Percentiles rank a stretch among this genome's conserved stretches.
Evolutionary conservation across 2,329 filamentous ascomycete species (phyloP).

Genomic region (Diplodia corticola): DNA sequence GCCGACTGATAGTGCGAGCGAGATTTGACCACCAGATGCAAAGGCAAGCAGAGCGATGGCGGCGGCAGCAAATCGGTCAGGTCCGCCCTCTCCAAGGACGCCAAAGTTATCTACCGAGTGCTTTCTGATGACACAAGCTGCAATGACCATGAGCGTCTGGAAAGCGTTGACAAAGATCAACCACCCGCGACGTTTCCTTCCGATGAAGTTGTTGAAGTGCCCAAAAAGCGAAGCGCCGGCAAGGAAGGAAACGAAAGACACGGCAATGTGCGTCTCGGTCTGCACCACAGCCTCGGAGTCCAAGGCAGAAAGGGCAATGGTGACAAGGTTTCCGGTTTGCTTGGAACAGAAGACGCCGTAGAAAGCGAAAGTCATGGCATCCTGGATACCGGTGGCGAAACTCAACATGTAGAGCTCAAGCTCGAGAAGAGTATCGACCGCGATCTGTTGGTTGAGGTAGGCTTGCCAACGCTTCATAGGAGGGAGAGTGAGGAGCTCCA

Average conservation of each 20-base stretch:
- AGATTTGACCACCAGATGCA: conserved; percentile 30
- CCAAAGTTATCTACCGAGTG: conserved; percentile 23
- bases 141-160: conserved; percentile 29
- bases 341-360: conserved; percentile 34
- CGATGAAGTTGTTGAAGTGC: conserved; percentile 29
- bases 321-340: conserved; percentile 29
- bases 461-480: background rate
- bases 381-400: conserved; percentile 31
- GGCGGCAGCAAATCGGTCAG: conserved; percentile 25
- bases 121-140: conserved; percentile 30
- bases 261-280: conserved; percentile 28
- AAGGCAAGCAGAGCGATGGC: conserved; percentile 28
- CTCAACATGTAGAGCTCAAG: conserved; percentile 32
- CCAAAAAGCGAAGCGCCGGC: conserved; percentile 30
- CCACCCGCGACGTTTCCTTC: conserved; percentile 31
- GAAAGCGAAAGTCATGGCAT: conserved; percentile 33
- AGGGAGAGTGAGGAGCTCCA: conserved; percentile 14
- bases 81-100: background rate
- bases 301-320: conserved; percentile 22
- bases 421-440: conserved; percentile 28
- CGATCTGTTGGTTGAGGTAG: conserved; percentile 29
- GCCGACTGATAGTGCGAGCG: conserved; percentile 28
- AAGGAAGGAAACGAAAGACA: conserved; percentile 30
- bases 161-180: conserved; percentile 28
- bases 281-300: conserved; percentile 5